Evolutionary conservation across 371 early-diverging fungal species (phyloP).

Genomic region (Haplosporangium sp.): DNA sequence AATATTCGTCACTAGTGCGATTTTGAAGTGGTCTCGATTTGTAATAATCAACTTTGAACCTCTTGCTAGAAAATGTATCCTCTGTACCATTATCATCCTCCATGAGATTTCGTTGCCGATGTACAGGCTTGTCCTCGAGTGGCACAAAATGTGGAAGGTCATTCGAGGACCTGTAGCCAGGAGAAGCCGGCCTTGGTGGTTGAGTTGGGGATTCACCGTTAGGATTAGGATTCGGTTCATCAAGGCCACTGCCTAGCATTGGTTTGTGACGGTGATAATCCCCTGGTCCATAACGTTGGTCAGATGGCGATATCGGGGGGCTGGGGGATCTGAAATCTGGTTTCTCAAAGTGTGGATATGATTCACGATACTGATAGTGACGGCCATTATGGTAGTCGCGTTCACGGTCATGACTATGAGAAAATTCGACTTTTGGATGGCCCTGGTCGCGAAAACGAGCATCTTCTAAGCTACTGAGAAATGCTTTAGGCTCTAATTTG

Average conservation of each 20-base stretch:
- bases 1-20: constrained; percentile 19
- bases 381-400: neutral
- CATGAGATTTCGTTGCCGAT: neutral
- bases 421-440: constrained; percentile 8
- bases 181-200: constrained; percentile 5
- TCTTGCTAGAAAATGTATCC: constrained; percentile 1
- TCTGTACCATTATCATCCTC: neutral
- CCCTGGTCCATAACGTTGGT: neutral
- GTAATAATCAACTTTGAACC: neutral
- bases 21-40: constrained; percentile 6
- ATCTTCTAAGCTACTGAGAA: constrained; percentile 6
- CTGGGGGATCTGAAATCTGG: constrained; percentile 11
- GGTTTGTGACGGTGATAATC: neutral
- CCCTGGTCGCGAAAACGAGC: neutral
- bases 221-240: constrained; percentile 37
- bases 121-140: neutral
- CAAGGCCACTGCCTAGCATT: constrained; percentile 24
- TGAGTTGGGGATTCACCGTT: constrained; percentile 48
- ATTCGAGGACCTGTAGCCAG: constrained; percentile 7
- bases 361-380: neutral
- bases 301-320: constrained; percentile 5
- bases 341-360: neutral
- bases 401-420: constrained; percentile 1
- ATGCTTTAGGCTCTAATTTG: constrained; percentile 32
- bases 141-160: constrained; percentile 39